A percentile compares a stretch with the other conserved stretches of the same genome.
phyloP scores from a whole-genome alignment of 169 alveolate species.

The Eimeria sp. region DNA sequence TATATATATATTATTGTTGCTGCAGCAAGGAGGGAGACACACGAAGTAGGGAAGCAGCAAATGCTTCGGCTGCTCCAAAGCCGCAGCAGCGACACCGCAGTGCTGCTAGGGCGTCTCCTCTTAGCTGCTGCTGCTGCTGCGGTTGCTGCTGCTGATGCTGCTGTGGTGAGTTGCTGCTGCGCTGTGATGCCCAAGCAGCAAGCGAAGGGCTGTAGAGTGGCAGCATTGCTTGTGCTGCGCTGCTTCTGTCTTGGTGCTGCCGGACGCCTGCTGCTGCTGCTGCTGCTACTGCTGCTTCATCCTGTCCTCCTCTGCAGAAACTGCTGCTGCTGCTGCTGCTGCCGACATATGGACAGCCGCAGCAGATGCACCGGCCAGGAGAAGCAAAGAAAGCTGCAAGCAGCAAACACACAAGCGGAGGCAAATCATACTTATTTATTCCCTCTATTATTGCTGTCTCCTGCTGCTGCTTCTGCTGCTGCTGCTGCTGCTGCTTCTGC shows the following conservation, averaged over 20 bases:
- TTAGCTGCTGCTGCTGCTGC: slow-evolving; percentile 42
- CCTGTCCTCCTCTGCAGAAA: background rate
- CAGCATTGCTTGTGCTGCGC: background rate
- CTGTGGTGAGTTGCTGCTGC: background rate
- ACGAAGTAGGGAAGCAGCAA: background rate
- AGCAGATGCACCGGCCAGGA: slow-evolving; percentile 3
- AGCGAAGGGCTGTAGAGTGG: background rate
- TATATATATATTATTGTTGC: no score
- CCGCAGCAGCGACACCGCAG: slow-evolving; percentile 28
- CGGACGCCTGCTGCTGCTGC: background rate
- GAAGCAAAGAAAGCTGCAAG: slow-evolving; percentile 20
- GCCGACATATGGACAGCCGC: background rate
- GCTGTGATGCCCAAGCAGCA: background rate
- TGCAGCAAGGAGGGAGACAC: background rate
- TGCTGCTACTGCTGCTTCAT: slow-evolving; percentile 13
- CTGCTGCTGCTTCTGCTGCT: background rate
- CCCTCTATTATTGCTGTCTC: background rate
- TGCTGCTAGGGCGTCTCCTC: slow-evolving; percentile 24
- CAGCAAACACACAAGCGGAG: background rate
- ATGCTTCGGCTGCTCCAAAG: slow-evolving; percentile 11
- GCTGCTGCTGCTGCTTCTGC: background rate
- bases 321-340: slow-evolving; percentile 2
- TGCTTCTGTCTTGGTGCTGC: background rate
- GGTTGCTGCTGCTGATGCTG: slow-evolving; percentile 54
- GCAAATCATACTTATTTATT: background rate